Conservation (phyloP, 106 monocot genomes). For the Dioscorea alata region DNA sequence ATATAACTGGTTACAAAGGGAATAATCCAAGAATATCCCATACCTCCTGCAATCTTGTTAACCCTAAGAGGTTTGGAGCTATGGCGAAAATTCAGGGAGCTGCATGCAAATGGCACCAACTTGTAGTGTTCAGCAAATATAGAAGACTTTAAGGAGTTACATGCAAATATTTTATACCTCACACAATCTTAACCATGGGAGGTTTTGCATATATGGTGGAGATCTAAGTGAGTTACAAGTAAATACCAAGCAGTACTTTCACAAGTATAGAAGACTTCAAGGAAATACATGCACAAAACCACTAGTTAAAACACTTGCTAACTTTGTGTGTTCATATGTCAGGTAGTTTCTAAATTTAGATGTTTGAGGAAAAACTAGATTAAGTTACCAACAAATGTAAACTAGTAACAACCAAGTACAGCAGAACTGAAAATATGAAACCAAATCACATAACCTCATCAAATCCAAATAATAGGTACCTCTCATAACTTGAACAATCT, state of each 20-base stretch:
- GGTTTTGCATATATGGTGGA: too few species aligned
- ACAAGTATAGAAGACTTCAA: not conserved
- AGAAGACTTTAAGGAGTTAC: not conserved
- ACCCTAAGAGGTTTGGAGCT: too few species aligned
- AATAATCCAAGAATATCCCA: too few species aligned
- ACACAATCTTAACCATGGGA: too few species aligned
- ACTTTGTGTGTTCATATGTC: not conserved
- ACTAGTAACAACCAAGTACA: not conserved
- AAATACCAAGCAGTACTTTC: too few species aligned
- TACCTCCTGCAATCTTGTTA: too few species aligned
- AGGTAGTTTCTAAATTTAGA: not conserved
- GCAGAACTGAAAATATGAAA: not conserved
- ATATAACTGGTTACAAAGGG: too few species aligned
- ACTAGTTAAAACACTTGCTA: not conserved
- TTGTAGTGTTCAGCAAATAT: too few species aligned
- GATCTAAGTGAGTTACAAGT: too few species aligned
- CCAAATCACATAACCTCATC: not conserved
- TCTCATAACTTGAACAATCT: conserved; percentile 42
- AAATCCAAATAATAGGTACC: conserved; percentile 16
- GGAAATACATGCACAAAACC: not conserved
- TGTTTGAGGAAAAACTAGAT: not conserved
- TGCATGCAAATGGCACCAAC: too few species aligned
- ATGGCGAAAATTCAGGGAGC: too few species aligned
- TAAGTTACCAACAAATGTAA: not conserved
- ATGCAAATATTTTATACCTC: not conserved